phyloP scores from a whole-genome alignment of 1,139 yeast species.

The Pichia sp. region DNA sequence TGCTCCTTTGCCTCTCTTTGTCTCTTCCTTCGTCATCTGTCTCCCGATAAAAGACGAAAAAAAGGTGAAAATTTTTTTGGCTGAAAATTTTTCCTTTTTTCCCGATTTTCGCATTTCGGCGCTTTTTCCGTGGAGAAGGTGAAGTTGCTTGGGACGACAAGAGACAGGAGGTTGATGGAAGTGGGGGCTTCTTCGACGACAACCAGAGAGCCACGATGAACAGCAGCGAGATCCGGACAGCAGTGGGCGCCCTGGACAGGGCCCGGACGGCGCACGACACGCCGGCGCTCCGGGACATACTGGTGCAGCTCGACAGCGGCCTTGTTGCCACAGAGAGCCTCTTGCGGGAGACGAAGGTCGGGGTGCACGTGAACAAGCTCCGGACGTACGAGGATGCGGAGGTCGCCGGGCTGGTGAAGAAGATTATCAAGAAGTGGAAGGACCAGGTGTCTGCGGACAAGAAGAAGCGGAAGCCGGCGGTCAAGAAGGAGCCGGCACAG shows the following conservation, averaged over 20 bases:
- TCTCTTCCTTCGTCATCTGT: too few species aligned
- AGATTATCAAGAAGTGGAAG: constrained; percentile 84
- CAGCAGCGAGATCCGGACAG: constrained; percentile 64
- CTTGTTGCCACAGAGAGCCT: constrained; percentile 82
- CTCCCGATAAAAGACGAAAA: background rate
- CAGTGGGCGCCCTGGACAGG: constrained; percentile 70
- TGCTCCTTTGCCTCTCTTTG: background rate
- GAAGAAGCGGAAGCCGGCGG: constrained; percentile 27
- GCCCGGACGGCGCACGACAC: constrained; percentile 48
- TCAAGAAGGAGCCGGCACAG: background rate
- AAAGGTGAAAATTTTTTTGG: constrained; percentile 3
- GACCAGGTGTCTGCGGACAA: constrained; percentile 81
- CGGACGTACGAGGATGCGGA: constrained; percentile 64
- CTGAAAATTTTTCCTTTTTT: constrained; percentile 1
- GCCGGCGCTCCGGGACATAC: constrained; percentile 59
- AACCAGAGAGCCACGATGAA: constrained; percentile 44
- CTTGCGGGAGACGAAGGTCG: constrained; percentile 92
- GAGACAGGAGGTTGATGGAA: background rate
- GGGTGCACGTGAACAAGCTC: constrained; percentile 89
- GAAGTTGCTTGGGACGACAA: background rate
- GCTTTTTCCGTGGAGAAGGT: background rate
- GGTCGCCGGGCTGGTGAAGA: constrained; percentile 67
- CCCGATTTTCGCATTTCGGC: constrained; percentile 1
- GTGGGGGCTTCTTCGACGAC: too few species aligned
- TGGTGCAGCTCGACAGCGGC: constrained; percentile 63